Base-by-base conservation (phyloP, 192 early-diverging fungal genomes). In the Umbelopsis sp. region DNA sequence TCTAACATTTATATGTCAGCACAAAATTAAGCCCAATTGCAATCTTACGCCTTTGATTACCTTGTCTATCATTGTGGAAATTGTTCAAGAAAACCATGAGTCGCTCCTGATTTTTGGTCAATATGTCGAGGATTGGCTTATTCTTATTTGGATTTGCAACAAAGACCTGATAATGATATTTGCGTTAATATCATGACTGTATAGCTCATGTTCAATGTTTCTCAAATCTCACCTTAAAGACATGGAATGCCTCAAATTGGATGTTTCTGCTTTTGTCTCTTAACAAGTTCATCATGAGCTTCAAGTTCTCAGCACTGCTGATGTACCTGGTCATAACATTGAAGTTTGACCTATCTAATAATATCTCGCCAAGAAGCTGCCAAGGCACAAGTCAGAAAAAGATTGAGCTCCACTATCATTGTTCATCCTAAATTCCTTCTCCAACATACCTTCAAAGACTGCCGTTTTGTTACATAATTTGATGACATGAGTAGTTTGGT, bases 161-260 rank as follows among this genome's bases (percentile, higher is more conserved):
- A 86, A 99, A 99, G 46, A 98, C 93, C 93, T 93, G 33, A 45
- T 27, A 49, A 25, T 37, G 37, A 68, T 41, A 6, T 49, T 49
- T 22, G 37, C 6, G 37, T 46, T 16, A 9, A 51, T 44, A 47
- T 21, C 33, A 58, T 25, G 64, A 18, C 1, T 12, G n/a, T 27
- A 12, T 16, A 33, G 27, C 5, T 58, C 13, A 0, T 3, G 3
- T 33, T 12, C 3, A 10, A 4, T 15, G 27, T 9, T 18, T 13
- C n/a, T 18, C 33, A 46, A 33, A 12, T 64, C 16, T 48, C 25
- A 27, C 93, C 88, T 99, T 99, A 85, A 98, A 99, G 33, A 98
- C 96, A 83, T 99, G 98, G 87, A 99, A 99, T 0, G 98, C 98
- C 81, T 99, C 98, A 82, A 97, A 98, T 82, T 98, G 98, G 72